A percentile compares a stretch with the other conserved stretches of the same genome.
Conservation (phyloP, 352 stramenopile species). For the Blastocystis sp. region DNA sequence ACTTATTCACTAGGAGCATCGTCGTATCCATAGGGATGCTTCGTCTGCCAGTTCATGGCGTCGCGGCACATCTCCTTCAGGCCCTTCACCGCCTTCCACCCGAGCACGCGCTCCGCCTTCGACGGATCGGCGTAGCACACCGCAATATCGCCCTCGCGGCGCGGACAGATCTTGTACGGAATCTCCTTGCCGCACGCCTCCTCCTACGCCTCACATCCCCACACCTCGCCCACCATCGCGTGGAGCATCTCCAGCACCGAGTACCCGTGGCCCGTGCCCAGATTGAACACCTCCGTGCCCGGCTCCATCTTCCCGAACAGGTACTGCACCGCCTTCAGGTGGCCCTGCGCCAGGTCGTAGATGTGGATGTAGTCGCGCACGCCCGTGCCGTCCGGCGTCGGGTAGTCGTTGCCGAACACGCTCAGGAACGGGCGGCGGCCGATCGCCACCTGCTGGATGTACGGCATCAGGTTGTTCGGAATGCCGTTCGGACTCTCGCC, state of each 20-base stretch:
- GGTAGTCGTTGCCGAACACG: constrained; percentile 85
- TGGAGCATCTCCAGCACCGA: constrained; percentile 82
- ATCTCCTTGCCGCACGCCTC: constrained; percentile 78
- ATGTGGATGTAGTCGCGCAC: constrained; percentile 88
- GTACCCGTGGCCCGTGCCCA: constrained; percentile 79
- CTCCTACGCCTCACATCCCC: constrained; percentile 32
- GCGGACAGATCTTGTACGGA: constrained; percentile 70
- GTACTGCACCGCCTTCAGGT: constrained; percentile 79
- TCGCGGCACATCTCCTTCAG: constrained; percentile 84
- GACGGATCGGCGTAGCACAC: constrained; percentile 78
- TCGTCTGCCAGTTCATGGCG: constrained; percentile 82
- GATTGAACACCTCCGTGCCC: constrained; percentile 78
- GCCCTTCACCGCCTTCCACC: constrained; percentile 77
- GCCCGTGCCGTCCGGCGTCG: constrained; percentile 82
- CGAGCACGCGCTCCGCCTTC: constrained; percentile 78
- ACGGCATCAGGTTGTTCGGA: constrained; percentile 87
- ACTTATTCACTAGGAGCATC: constrained; percentile 39
- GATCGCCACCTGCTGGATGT: constrained; percentile 81
- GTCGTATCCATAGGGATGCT: constrained; percentile 81
- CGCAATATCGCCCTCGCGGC: constrained; percentile 79
- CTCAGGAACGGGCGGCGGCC: constrained; percentile 79
- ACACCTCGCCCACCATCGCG: constrained; percentile 74
- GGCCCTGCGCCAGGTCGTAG: constrained; percentile 81
- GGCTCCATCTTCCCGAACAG: constrained; percentile 71
- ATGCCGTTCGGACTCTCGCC: constrained; percentile 83